Percentiles rank a stretch among this genome's conserved stretches.
Conservation (phyloP, 2,329 filamentous ascomycete genomes). For the Sarocladium brachiariae region DNA sequence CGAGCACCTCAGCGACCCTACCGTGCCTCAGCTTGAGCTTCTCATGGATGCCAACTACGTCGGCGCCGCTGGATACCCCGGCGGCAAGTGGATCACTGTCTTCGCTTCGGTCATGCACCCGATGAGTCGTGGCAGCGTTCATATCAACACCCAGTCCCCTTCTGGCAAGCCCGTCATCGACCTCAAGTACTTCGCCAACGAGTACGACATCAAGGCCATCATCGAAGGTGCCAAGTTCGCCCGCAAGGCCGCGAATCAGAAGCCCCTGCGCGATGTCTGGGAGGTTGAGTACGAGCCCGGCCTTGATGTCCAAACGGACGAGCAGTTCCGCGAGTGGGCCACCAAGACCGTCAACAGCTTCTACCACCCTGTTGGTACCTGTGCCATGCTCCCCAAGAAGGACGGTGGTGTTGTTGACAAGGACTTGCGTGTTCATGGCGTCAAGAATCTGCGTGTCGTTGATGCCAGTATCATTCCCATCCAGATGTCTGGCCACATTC, state of each 20-base stretch:
- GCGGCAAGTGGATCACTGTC: slow-evolving; percentile 35
- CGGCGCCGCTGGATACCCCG: slow-evolving; percentile 21
- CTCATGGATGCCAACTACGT: slow-evolving; percentile 24
- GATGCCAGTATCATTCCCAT: slow-evolving; percentile 15
- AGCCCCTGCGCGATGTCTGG: slow-evolving; percentile 26
- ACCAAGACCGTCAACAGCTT: slow-evolving; percentile 20
- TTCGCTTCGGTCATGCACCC: slow-evolving; percentile 55
- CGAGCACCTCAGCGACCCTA: slow-evolving; percentile 25
- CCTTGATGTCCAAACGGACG: slow-evolving; percentile 27
- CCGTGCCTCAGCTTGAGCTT: slow-evolving; percentile 21
- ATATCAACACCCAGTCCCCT: slow-evolving; percentile 35
- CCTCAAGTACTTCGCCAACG: slow-evolving; percentile 48
- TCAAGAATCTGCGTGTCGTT: slow-evolving; percentile 13
- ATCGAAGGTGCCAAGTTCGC: slow-evolving; percentile 35
- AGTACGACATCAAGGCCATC: slow-evolving; percentile 49
- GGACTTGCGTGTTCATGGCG: slow-evolving; percentile 12
- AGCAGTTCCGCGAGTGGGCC: slow-evolving; percentile 25
- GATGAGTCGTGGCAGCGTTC: slow-evolving; percentile 49
- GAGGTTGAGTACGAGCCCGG: slow-evolving; percentile 1
- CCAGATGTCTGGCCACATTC: slow-evolving; percentile 13
- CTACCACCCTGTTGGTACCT: slow-evolving; percentile 43
- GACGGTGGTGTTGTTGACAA: slow-evolving; percentile 27
- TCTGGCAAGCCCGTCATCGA: slow-evolving; percentile 37
- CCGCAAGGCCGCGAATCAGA: slow-evolving; percentile 26
- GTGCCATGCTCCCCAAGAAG: slow-evolving; percentile 38